Conservation (phyloP, 192 early-diverging fungal genomes). For the Backusella morwellensis region DNA sequence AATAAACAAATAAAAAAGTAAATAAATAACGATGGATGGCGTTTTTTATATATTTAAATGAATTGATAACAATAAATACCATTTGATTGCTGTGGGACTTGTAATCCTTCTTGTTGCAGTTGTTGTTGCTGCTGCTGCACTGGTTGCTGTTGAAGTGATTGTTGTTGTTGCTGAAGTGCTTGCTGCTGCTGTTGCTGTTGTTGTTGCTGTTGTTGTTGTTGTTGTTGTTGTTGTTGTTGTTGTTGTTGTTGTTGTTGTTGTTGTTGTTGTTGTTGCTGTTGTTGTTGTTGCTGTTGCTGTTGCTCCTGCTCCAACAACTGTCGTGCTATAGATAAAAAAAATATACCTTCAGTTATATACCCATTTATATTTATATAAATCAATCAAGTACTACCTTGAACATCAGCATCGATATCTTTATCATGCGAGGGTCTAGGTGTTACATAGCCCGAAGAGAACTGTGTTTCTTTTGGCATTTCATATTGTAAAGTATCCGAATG, state of each 20-base stretch:
- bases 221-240: background rate
- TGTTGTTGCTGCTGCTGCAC: background rate
- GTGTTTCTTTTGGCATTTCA: background rate
- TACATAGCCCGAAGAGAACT: constrained; percentile 12
- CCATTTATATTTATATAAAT: background rate
- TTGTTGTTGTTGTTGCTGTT: background rate
- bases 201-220: background rate
- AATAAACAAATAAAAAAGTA: background rate
- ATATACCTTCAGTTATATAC: background rate
- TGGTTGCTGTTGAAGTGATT: background rate
- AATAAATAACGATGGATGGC: no score
- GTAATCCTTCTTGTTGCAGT: background rate
- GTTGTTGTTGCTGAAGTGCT: background rate
- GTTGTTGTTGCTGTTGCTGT: background rate
- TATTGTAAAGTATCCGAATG: background rate
- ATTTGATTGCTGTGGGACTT: background rate
- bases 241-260: background rate
- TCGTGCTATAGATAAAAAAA: background rate
- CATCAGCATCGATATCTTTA: background rate
- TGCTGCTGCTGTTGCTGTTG: background rate
- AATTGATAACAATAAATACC: background rate
- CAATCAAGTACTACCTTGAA: constrained; percentile 4
- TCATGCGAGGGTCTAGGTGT: constrained; percentile 22
- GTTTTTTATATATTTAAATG: background rate
- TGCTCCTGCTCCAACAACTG: background rate